Evolutionary conservation across 2,329 filamentous ascomycete genomes (phyloP).

Genomic region (Lecanicillium sp.): DNA sequence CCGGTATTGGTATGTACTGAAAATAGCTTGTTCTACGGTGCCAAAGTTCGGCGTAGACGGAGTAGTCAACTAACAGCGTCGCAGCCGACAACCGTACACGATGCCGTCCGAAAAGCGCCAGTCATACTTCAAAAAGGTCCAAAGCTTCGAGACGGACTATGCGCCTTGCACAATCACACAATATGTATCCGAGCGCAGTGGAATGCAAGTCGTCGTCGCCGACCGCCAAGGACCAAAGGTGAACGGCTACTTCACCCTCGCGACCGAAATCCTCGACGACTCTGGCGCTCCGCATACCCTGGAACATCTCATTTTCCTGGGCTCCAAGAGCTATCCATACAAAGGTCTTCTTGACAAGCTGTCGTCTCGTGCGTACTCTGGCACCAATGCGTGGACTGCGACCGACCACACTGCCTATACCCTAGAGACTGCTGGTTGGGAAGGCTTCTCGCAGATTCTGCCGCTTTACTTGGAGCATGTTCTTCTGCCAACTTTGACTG

Average conservation of each 20-base stretch:
- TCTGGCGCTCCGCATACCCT: constrained; percentile 85
- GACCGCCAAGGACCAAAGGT: constrained; percentile 93
- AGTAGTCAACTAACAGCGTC: not conserved
- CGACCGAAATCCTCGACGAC: constrained; percentile 96
- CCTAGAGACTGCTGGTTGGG: constrained; percentile 91
- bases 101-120: constrained; percentile 50
- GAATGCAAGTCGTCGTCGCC: constrained; percentile 89
- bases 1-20: too few species aligned
- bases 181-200: constrained; percentile 91
- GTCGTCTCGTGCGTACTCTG: constrained; percentile 85
- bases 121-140: constrained; percentile 71
- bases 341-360: constrained; percentile 94
- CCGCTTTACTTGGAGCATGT: constrained; percentile 95
- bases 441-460: constrained; percentile 89
- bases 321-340: constrained; percentile 87
- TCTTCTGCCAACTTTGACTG: constrained; percentile 83
- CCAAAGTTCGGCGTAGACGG: not conserved
- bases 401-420: constrained; percentile 97
- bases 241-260: constrained; percentile 88
- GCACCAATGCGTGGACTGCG: constrained; percentile 95
- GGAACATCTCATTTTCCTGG: constrained; percentile 82
- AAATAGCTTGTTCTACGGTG: not conserved
- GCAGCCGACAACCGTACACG: constrained; percentile 21
- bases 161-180: constrained; percentile 83
- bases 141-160: constrained; percentile 85